Evolutionary conservation across 2,329 filamentous ascomycete species (phyloP).

Genomic region (Paracorniculantispora psalliotae): DNA sequence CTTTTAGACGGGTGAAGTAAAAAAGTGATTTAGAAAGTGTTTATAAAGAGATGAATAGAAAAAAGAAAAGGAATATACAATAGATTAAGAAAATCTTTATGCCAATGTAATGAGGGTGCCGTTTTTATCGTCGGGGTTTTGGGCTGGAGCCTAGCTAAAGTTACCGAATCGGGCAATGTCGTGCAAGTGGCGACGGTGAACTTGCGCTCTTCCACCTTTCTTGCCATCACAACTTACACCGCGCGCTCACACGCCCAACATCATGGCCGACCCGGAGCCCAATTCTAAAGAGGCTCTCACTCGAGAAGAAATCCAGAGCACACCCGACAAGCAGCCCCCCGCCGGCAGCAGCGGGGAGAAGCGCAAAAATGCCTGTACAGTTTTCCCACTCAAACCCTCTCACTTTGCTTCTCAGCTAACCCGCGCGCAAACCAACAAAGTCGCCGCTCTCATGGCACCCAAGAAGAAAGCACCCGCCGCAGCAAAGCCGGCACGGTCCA

Average conservation of each 20-base stretch:
- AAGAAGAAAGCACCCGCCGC: slow-evolving; percentile 28
- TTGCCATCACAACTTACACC: neutral
- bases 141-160: neutral
- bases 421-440: slow-evolving; percentile 11
- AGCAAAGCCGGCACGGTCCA: slow-evolving; percentile 15
- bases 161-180: neutral
- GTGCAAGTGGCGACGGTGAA: slow-evolving; percentile 2
- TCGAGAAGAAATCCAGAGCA: slow-evolving; percentile 34
- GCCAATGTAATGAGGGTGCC: no score
- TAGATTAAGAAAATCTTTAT: no score
- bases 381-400: neutral
- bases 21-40: neutral
- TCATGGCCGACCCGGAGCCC: slow-evolving; percentile 23
- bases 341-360: slow-evolving; percentile 16
- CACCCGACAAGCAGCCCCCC: slow-evolving; percentile 26
- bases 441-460: slow-evolving; percentile 33
- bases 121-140: neutral
- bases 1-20: neutral
- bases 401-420: neutral
- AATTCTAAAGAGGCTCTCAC: slow-evolving; percentile 38
- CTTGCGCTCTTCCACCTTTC: neutral
- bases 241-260: neutral
- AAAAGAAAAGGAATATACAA: no score
- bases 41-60: neutral
- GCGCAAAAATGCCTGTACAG: slow-evolving; percentile 39